Evolutionary conservation across 331 rosid species (phyloP), one percentile per base, ranked within the genome.

Genomic region (Cydonia oblonga): DNA sequence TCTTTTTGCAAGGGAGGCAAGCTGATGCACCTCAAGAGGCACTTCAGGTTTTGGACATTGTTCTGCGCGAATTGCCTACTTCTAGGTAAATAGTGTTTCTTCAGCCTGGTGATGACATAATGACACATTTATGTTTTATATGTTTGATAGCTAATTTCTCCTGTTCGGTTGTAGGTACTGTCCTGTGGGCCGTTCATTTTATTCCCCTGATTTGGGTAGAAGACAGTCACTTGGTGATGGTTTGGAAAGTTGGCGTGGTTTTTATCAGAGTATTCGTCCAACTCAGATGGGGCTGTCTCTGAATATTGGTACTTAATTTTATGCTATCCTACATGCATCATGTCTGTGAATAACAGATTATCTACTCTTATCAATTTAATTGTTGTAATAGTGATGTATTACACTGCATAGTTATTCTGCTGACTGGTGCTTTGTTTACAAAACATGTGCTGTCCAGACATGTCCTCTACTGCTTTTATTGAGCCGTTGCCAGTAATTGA

Each of bases 11-110:
- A 73, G 99, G 99, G 57, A 88, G 87, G 67, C 91, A 91, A 76
- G 87, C 96, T 28, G 99, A 95, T 80, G 99, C 97, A 2, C 99
- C 99, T 12, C 99, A 95, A 70, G 96, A 91, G 79, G 99, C 99
- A 5, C 91, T 95, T 74, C 97, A 91, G 75, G 99, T 91, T 54
- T 91, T 91, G 42, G 97, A 95, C 70, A 95, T 95, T 80, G 97
- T 95, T 64, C 81, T 95, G 29, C 92, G 97, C 0, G 97, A 95
- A 79, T 81, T 91, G 7, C 96, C 97, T 1, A 95, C 96, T 18
- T 25, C 97, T 35, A 91, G 96, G 97, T 92, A 78, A 22, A 49
- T 9, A 15, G 5, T 56, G 26, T 38, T 53, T 59, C 61, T 62
- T 15, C 7, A 3, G 15, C 10, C 4, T 29, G 30, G 42, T 33